Percentiles rank a stretch among this genome's conserved stretches.
Evolutionary conservation across 1,284 basidiomycete genomes (phyloP).

Genomic region (Leccinum pachyderme): DNA sequence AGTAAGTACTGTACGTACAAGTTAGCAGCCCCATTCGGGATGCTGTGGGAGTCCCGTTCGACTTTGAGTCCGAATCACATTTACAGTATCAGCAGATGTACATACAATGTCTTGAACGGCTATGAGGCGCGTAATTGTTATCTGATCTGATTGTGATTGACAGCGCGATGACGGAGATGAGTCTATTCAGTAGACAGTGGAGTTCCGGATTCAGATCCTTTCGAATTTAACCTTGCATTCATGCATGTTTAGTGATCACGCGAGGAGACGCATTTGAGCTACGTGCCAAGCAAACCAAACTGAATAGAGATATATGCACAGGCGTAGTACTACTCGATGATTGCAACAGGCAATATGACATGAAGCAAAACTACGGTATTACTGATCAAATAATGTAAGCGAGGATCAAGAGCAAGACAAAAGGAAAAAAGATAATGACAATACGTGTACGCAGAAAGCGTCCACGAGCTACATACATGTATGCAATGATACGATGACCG

Average conservation of each 20-base stretch:
- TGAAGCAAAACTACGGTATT: conserved; percentile 33
- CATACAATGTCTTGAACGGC: not conserved
- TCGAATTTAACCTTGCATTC: not conserved
- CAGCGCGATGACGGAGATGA: not conserved
- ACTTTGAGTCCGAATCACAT: not conserved
- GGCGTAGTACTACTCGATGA: conserved; percentile 13
- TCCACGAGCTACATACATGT: not conserved
- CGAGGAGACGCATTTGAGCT: not conserved
- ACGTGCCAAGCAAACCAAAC: not conserved
- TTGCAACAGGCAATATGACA: conserved; percentile 29
- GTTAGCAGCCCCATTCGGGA: not conserved
- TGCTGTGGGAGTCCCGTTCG: not conserved
- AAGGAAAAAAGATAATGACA: not conserved
- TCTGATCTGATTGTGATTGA: not conserved
- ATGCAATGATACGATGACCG: not conserved
- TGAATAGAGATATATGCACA: conserved; percentile 16
- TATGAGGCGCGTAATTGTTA: not conserved
- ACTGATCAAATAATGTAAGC: conserved; percentile 35
- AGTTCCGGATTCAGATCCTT: not conserved
- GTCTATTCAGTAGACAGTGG: not conserved
- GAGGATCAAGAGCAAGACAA: not conserved
- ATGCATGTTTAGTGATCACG: not conserved
- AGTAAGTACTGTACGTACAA: not conserved
- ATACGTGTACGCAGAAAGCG: conserved; percentile 11
- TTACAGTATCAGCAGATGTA: not conserved